Evolutionary conservation across 2,329 filamentous ascomycete species (phyloP), one percentile per base, ranked within the genome.

Genomic region (Pyricularia sp.): DNA sequence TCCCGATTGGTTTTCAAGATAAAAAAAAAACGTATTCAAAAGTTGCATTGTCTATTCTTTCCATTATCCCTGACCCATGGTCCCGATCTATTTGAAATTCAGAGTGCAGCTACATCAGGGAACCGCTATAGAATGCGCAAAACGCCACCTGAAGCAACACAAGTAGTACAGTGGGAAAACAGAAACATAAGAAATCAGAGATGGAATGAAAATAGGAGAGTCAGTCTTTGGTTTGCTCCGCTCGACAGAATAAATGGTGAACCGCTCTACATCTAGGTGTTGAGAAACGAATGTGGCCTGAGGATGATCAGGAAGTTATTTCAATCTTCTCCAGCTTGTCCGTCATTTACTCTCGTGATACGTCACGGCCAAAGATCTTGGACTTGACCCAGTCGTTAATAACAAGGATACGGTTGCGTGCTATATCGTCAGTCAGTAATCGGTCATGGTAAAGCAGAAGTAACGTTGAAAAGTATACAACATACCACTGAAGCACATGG

Each of bases 401-500:
- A 75, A 99, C 95, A 67, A 99, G 87, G 74, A 98, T 88, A 78
- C 95, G 90, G 84, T 99, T 99, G 75, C 95, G 93, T 71, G 92
- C 92, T 96, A 72, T 65, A 67, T 55, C 63, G 67, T 36, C 72
- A 78, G 61, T 61, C 30, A 67, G 58, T 31, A 33, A 58, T 68
- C 28, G 73, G 75, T 70, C 67, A 69, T 20, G 17, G 28, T 30
- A 2, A n/a, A 50, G 36, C 25, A 30, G 7, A 33, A 25, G 58
- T n/a, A 26, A 59, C 10, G 11, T 17, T 12, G 31, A 2, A 28
- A 61, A 30, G 3, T 2, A 33, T 25, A 50, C 70, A 73, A 91
- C 92, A 89, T 87, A 95, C 93, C 94, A 89, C 94, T 98, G 81
- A 99, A 99, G 88, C 94, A 97, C 95, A 99, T 99, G 86, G 93